A percentile compares a stretch with the other conserved stretches of the same genome.
Evolutionary conservation across 768 basidiomycete genomes (phyloP).

Genomic region (Hericium erinaceus): DNA sequence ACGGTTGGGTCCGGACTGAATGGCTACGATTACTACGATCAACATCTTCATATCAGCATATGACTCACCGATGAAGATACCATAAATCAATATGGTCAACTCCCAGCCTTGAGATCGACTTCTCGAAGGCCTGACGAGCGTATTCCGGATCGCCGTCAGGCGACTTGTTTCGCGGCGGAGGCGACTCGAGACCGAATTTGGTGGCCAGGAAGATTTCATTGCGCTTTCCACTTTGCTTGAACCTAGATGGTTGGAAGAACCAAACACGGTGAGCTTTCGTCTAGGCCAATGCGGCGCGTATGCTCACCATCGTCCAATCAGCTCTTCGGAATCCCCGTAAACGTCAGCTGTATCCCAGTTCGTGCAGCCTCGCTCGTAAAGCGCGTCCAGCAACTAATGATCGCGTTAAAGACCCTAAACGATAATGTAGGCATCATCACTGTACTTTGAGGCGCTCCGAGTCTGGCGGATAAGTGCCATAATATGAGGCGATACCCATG

Average conservation of each 20-base stretch:
- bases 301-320: conserved; percentile 34
- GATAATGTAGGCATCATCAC: neutral
- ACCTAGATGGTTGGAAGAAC: conserved; percentile 24
- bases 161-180: conserved; percentile 2
- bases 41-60: neutral
- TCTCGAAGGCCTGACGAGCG: conserved; percentile 16
- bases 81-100: conserved; percentile 25
- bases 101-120: conserved; percentile 20
- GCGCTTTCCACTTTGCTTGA: conserved; percentile 46
- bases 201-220: conserved; percentile 36
- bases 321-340: conserved; percentile 33
- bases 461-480: conserved; percentile 38
- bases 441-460: conserved; percentile 46
- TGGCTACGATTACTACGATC: neutral
- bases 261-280: too few relatives aligned
- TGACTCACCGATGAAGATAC: conserved; percentile 22
- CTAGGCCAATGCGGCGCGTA: neutral
- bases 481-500: conserved; percentile 46
- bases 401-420: neutral
- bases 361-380: conserved; percentile 31
- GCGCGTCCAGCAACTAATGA: conserved; percentile 32
- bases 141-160: conserved; percentile 21
- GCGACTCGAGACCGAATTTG: conserved; percentile 25
- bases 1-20: conserved; percentile 6
- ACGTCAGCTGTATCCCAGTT: conserved; percentile 40